phyloP scores from a whole-genome alignment of 2,329 filamentous ascomycete genomes.

The Paraphoma sp. region DNA sequence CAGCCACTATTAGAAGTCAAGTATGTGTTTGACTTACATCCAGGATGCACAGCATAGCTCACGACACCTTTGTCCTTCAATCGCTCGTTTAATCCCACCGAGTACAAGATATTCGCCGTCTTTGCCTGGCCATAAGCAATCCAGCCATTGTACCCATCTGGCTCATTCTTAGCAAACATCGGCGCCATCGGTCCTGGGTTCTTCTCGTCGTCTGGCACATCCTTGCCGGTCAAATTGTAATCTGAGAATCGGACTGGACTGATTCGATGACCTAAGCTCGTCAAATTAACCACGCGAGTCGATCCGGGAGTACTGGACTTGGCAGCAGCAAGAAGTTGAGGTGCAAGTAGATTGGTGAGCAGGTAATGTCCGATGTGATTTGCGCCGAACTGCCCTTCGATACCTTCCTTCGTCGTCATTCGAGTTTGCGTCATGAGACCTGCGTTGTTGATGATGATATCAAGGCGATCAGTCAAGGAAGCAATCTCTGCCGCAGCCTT shows the following conservation, averaged over 20 bases:
- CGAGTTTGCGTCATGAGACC: constrained; percentile 44
- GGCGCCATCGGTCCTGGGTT: constrained; percentile 19
- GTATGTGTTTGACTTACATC: constrained; percentile 28
- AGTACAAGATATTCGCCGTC: constrained; percentile 40
- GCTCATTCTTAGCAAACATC: constrained; percentile 18
- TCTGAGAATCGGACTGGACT: constrained; percentile 52
- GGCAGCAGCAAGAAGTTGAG: constrained; percentile 40
- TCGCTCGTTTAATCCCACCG: constrained; percentile 27
- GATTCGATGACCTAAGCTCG: constrained; percentile 35
- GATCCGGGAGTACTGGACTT: constrained; percentile 39
- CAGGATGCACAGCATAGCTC: constrained; percentile 42
- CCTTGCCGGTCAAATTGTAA: constrained; percentile 47
- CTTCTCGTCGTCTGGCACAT: constrained; percentile 35
- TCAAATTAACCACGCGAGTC: constrained; percentile 38
- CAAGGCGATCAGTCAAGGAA: constrained; percentile 40
- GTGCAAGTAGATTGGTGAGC: constrained; percentile 53
- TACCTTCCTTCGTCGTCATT: constrained; percentile 50
- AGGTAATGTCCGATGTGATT: constrained; percentile 59
- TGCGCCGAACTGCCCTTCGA: constrained; percentile 56
- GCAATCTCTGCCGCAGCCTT: constrained; percentile 42
- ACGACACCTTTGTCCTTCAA: constrained; percentile 28
- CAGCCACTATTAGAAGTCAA: not conserved
- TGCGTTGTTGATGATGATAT: constrained; percentile 56
- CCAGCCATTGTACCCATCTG: constrained; percentile 34
- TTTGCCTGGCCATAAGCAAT: constrained; percentile 42